These are phyloP conservation scores for Lactifluus pinguis DNA, from an alignment of 768 basidiomycete species.

Conservation along the genomic window DNA sequence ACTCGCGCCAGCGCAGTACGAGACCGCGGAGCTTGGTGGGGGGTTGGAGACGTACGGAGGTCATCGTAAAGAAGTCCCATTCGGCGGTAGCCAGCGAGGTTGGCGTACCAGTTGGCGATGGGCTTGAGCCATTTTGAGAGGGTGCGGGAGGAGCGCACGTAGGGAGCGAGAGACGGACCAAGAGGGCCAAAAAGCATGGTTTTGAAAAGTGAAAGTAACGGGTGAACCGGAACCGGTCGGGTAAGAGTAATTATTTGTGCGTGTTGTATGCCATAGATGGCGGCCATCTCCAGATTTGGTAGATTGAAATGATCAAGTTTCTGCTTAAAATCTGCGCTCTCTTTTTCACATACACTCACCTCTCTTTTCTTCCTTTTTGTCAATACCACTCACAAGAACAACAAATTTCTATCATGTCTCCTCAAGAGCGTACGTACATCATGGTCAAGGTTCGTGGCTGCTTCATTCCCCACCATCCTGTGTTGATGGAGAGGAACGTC, in stretches of 20 bases:
- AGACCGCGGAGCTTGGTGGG: constrained; percentile 10
- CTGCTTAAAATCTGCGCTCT: constrained; percentile 25
- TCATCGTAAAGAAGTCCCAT: constrained; percentile 93
- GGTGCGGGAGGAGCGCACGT: constrained; percentile 58
- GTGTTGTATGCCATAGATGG: constrained; percentile 25
- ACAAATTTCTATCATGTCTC: constrained; percentile 44
- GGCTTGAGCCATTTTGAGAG: constrained; percentile 66
- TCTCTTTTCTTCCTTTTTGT: constrained; percentile 25
- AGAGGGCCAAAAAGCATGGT: constrained; percentile 48
- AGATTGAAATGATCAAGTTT: constrained; percentile 13
- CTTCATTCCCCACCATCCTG: not conserved
- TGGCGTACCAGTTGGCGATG: constrained; percentile 74
- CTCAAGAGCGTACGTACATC: constrained; percentile 90
- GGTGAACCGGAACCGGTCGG: not conserved
- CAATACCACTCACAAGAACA: constrained; percentile 15
- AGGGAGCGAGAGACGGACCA: constrained; percentile 67
- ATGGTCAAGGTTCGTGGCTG: constrained; percentile 88
- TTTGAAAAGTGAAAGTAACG: constrained; percentile 2
- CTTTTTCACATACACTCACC: constrained; percentile 18
- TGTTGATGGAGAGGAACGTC: not conserved
- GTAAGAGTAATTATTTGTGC: constrained; percentile 29
- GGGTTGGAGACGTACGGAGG: constrained; percentile 56
- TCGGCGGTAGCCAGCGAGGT: constrained; percentile 73
- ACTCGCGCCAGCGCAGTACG: constrained; percentile 1
- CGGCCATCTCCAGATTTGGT: constrained; percentile 17